Evolutionary conservation across 2,329 filamentous ascomycete species (phyloP), one percentile per base, ranked within the genome.

Genomic region (Huntiella savannae): DNA sequence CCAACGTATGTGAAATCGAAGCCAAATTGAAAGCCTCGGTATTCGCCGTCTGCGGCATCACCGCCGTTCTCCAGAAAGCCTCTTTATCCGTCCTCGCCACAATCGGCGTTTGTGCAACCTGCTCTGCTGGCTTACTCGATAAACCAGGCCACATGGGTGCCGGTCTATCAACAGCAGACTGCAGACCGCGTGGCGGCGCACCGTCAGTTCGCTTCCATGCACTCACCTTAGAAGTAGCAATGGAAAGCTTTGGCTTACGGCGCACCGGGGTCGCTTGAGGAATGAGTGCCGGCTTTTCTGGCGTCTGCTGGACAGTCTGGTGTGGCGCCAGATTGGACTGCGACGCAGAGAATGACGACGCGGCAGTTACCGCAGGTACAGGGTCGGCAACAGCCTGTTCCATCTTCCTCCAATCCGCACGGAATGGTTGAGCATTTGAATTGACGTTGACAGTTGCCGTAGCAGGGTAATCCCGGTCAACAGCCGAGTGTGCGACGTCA

Each of bases 1-100:
- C 37, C 6, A 50, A 17, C 11, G 48, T 47, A 40, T 47, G 41
- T 7, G 45, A 47, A 7, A 50, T 50, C 11, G 48, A 47, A 12
- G 45, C 45, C 37, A 50, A 35, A n/a, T 50, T 47, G 10, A 49
- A 49, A 13, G 48, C 48, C 13, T 49, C 48, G 3, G 48, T 49
- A 38, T 49, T 49, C 17, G 44, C 48, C 4, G 48, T 49, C 44
- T 49, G 48, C n/a, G 48, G 48, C 35, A 49, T 40, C n/a, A n/a
- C 22, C 7, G 44, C 44, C 3, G 44, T 46, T 5, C 43, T 28
- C 48, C 48, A 49, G 40, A 49, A 49, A 12, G 33, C 41, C 37
- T 49, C 47, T 15, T 46, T 33, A 19, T 43, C 40, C 12, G 40
- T 43, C 40, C 15, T 17, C 11, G 40, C 40, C 13, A 43, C 32